Evolutionary conservation across 768 basidiomycete genomes (phyloP), one percentile per base, ranked within the genome.

Genomic region (Leccinum subtestaceum): DNA sequence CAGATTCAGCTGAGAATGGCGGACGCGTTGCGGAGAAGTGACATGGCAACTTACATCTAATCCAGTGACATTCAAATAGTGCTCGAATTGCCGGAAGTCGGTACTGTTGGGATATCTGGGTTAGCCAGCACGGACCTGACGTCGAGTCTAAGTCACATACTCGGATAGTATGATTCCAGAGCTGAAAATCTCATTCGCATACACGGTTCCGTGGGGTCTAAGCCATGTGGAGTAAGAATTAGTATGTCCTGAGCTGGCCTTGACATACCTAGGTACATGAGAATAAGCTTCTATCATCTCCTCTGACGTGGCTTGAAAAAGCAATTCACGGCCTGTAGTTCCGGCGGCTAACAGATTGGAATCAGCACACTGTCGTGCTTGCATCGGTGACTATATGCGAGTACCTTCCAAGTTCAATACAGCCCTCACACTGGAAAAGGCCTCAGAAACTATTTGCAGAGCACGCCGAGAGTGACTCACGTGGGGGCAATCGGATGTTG

Each of bases 271-370:
- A 3, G 94, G 93, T 0, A 92, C 92, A 64, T 86, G 81, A 0
- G 91, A 84, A 68, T 95, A 95, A 0, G 93, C 95, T 51, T 88
- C 81, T 5, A 97, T 91, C 95, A 98, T 97, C 72, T 97, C 84
- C 67, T 93, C 85, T 5, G 91, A 93, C 0, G 95, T 98, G 0
- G 95, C 96, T 77, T 98, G 96, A 78, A 98, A 98, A 15, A 98
- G 81, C 8, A 98, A 75, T 66, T 95, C 95, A 27, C 86, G 89
- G 0, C 96, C 95, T 6, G 84, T 86, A 2, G 87, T 87, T 0
- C 95, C 96, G 40, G 93, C 93, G 62, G 91, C 95, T 89, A 51
- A 40, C 7, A 10, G 31, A 29, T 32, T 34, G 15, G 43, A 43
- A 45, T 68, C 9, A 68, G 57, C 2, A 55, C 38, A 34, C 15